Percentiles rank a stretch among this genome's conserved stretches.
These are phyloP conservation scores for Diplodia intermedia DNA, from an alignment of 2,329 filamentous ascomycete genomes.

Conservation along the genomic window DNA sequence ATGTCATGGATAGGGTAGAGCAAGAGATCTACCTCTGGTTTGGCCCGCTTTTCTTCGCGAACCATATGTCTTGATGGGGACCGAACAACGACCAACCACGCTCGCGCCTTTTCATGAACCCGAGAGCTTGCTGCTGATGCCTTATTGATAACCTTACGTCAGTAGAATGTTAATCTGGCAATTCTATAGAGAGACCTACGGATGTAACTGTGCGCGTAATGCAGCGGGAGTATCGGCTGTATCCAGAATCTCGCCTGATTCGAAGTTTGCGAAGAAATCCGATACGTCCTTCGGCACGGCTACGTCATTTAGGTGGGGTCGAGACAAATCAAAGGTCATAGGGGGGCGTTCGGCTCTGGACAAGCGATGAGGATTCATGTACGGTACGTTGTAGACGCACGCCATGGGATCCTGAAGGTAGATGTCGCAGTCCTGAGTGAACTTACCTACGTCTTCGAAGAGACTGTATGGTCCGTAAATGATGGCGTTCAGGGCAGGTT, in stretches of 20 bases:
- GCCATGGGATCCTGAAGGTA: conserved; percentile 34
- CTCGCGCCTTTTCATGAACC: conserved; percentile 53
- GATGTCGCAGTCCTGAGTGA: neutral
- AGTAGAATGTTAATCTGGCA: no score
- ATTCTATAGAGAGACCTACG: neutral
- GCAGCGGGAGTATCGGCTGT: neutral
- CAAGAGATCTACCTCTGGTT: no score
- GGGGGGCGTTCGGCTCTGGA: conserved; percentile 30
- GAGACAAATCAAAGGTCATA: neutral
- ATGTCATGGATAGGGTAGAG: no score
- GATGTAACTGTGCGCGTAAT: conserved; percentile 4
- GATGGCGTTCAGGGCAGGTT: neutral
- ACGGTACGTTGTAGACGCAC: conserved; percentile 38
- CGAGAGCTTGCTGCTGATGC: conserved; percentile 55
- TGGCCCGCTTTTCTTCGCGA: neutral
- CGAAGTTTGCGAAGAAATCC: neutral
- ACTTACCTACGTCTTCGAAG: neutral
- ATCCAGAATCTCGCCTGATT: neutral
- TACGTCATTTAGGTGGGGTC: no score
- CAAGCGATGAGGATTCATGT: conserved; percentile 41
- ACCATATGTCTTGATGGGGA: conserved; percentile 34
- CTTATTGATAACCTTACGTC: no score
- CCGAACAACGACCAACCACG: conserved; percentile 46
- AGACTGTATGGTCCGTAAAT: neutral
- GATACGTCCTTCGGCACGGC: no score